Evolutionary conservation across 495 filamentous ascomycete genomes (phyloP), one percentile per base, ranked within the genome.

Genomic region (Penicillium taxi): DNA sequence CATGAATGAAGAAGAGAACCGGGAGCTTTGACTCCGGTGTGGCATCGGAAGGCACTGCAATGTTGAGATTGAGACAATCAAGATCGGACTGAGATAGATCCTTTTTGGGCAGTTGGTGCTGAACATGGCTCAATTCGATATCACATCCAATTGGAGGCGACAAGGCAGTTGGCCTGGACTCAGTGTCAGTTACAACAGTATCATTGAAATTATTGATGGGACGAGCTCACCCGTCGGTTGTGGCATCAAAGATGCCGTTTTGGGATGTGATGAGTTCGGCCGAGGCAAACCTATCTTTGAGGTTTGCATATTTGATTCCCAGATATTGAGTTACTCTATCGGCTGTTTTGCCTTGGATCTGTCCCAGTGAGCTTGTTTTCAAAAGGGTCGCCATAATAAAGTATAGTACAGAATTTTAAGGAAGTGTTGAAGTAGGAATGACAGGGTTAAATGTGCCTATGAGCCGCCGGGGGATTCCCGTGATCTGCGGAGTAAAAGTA

Each of bases 1-100:
- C 61, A 39, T 70, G 50, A n/a, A 72, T 69, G 22, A 55, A 72
- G 4, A 72, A 44, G 26, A 69, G 48, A 5, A 72, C 66, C 1
- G 68, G 68, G 9, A 68, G 58, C 8, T 52, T 58, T 15, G 56
- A 58, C 2, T 45, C 33, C 0, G 55, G 32, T 6, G 39, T 48
- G 1, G 48, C 41, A 14, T 53, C 52, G 6, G 44, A 37, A 0
- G 69, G 69, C 3, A 64, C 49, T 7, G 55, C 53, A 32, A 73
- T 61, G 29, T 65, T 64, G 15, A 73, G 34, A 27, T 70, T 65
- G 2, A 73, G 44, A 38, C 67, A 71, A 42, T 68, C 58, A 2
- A 56, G 12, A 32, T 58, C 56, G 1, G 56, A 63, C 21, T 55
- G 50, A 2, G 18, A 16, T 3, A 58, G 41, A 9, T 54, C 47